A percentile compares a stretch with the other conserved stretches of the same genome.
Conservation (phyloP, 176 grass and related monocot species). For the Oryza longistaminata region DNA sequence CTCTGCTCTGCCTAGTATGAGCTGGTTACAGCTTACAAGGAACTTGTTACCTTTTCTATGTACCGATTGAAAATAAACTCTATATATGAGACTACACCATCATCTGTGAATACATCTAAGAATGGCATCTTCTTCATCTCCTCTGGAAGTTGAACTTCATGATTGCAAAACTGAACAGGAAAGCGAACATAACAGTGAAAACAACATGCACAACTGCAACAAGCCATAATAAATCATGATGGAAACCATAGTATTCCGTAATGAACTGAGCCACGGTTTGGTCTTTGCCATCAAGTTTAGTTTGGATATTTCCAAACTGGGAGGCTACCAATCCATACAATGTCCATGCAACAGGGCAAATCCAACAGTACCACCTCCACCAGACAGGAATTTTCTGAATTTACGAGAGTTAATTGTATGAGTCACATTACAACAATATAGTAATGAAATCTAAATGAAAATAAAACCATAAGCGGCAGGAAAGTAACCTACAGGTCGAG, state of each 20-base stretch:
- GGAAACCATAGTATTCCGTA: constrained; percentile 60
- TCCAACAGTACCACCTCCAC: constrained; percentile 89
- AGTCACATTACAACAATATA: constrained; percentile 3
- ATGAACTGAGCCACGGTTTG: constrained; percentile 43
- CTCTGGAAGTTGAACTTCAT: constrained; percentile 88
- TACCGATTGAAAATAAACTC: background rate
- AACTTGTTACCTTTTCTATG: background rate
- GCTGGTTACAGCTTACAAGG: background rate
- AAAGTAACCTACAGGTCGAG: constrained; percentile 58
- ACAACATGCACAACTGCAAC: constrained; percentile 60
- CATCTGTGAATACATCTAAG: background rate
- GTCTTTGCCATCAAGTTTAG: background rate
- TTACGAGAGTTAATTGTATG: background rate
- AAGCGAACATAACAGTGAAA: constrained; percentile 55
- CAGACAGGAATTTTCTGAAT: constrained; percentile 64
- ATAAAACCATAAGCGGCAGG: background rate
- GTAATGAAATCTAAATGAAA: background rate
- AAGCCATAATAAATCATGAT: constrained; percentile 56
- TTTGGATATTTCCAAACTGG: constrained; percentile 60
- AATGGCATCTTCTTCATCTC: constrained; percentile 44
- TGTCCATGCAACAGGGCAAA: constrained; percentile 79
- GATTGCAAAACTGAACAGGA: constrained; percentile 79
- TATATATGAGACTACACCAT: background rate
- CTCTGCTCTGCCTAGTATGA: background rate
- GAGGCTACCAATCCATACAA: constrained; percentile 73